phyloP scores from a whole-genome alignment of 106 monocot species.

The Dendrobium catenatum region DNA sequence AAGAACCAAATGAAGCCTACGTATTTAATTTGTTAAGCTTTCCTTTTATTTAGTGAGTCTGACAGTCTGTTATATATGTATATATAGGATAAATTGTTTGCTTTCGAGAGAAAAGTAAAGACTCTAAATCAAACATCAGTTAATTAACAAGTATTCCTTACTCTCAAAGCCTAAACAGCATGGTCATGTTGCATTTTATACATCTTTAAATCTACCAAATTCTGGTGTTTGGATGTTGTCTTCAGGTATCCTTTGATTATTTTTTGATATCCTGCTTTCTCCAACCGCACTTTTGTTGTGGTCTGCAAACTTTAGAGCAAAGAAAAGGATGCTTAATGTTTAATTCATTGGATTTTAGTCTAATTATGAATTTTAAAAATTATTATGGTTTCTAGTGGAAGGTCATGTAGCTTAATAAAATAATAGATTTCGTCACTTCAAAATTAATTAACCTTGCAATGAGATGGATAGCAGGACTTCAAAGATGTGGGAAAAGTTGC shows the following conservation, averaged over 20 bases:
- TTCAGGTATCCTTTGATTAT: too few species aligned
- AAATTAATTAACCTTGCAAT: background rate
- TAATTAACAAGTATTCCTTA: background rate
- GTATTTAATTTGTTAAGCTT: background rate
- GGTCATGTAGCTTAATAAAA: background rate
- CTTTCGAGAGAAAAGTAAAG: background rate
- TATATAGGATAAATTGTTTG: background rate
- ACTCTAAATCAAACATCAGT: background rate
- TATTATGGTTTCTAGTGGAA: too few species aligned
- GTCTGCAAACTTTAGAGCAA: background rate
- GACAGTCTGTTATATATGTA: background rate
- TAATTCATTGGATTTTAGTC: background rate
- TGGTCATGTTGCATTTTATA: too few species aligned
- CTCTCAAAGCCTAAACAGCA: background rate
- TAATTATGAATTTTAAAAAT: too few species aligned
- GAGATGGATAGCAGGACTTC: slow-evolving; percentile 28
- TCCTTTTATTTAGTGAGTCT: background rate
- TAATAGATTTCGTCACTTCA: background rate
- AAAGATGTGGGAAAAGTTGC: slow-evolving; percentile 62
- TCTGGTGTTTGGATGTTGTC: too few species aligned
- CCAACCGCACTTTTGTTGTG: background rate
- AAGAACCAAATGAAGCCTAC: too few species aligned
- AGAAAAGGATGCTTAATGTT: background rate
- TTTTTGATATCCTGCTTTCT: background rate
- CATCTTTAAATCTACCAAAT: too few species aligned